Evolutionary conservation across 257 asterid species (phyloP).

Genomic region (Solanum chiquidenum): DNA sequence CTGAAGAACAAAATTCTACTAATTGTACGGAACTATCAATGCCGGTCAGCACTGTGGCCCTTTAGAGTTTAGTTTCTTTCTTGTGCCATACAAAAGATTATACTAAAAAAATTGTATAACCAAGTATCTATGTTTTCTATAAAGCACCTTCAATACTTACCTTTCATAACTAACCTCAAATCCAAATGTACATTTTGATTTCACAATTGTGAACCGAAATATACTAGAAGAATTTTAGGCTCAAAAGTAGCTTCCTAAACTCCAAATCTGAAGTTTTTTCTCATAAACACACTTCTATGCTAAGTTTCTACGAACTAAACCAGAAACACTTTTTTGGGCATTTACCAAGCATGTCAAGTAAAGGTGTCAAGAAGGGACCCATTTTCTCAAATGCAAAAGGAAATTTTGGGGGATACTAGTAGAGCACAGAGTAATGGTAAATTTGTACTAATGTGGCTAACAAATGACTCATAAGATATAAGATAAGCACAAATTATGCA

Average conservation of each 20-base stretch:
- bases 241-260: background rate
- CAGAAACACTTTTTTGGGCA: background rate
- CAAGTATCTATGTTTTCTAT: background rate
- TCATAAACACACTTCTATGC: background rate
- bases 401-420: background rate
- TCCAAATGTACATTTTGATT: background rate
- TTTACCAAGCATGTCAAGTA: background rate
- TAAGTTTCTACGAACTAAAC: background rate
- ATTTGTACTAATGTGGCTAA: background rate
- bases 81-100: background rate
- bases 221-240: background rate
- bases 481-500: background rate
- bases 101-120: background rate
- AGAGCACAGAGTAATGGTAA: background rate
- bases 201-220: background rate
- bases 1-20: background rate
- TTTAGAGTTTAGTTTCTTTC: background rate
- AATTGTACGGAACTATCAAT: background rate
- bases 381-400: background rate
- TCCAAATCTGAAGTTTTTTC: background rate
- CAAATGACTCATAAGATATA: background rate
- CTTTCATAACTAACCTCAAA: slow-evolving; percentile 1
- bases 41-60: background rate
- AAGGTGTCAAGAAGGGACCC: background rate
- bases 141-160: background rate